phyloP scores from a whole-genome alignment of 768 basidiomycete genomes.

The Suillus brevipes region DNA sequence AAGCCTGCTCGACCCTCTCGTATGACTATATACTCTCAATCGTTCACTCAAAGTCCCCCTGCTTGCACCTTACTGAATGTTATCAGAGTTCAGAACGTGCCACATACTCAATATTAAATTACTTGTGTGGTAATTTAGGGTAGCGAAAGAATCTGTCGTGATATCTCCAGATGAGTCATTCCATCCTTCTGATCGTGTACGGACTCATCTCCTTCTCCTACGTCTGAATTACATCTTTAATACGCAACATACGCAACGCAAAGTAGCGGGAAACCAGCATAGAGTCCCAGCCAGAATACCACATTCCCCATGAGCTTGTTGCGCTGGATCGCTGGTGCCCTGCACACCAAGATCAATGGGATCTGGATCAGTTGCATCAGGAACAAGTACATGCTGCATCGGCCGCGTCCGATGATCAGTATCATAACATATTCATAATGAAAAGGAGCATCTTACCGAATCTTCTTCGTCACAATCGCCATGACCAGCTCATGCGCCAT shows the following conservation, averaged over 20 bases:
- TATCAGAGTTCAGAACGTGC: background rate
- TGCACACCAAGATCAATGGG: constrained; percentile 82
- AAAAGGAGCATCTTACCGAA: constrained; percentile 52
- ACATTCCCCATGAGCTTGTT: constrained; percentile 83
- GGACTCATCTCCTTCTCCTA: background rate
- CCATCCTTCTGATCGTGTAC: background rate
- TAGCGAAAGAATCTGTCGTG: background rate
- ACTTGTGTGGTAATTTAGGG: constrained; percentile 1
- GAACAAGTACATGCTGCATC: constrained; percentile 79
- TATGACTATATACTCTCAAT: background rate
- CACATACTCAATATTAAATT: background rate
- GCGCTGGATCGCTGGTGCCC: constrained; percentile 71
- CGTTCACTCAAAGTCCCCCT: background rate
- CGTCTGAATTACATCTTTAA: constrained; percentile 26
- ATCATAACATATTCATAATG: background rate
- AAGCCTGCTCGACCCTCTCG: background rate
- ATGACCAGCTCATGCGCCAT: constrained; percentile 94
- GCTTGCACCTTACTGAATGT: background rate
- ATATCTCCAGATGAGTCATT: background rate
- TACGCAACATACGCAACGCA: constrained; percentile 75
- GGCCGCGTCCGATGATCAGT: background rate
- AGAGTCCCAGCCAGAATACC: constrained; percentile 93
- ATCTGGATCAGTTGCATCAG: constrained; percentile 84
- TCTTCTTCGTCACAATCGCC: constrained; percentile 91
- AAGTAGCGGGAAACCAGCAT: constrained; percentile 89